phyloP scores from a whole-genome alignment of 1,139 yeast genomes.

The Blastobotrys arbuscula region DNA sequence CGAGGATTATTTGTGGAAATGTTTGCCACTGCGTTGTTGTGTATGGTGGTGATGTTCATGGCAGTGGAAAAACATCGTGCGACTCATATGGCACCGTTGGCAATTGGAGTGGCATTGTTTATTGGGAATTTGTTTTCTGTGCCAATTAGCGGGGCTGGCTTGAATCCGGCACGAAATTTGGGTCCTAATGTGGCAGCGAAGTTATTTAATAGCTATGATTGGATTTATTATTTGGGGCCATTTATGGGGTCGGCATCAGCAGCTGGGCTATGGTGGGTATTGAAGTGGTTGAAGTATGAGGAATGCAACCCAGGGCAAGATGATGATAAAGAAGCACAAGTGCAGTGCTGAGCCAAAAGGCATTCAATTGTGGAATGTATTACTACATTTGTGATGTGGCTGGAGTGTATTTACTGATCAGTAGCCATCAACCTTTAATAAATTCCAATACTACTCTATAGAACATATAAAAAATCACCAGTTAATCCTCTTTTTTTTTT shows the following conservation, averaged over 20 bases:
- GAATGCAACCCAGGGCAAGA: conserved; percentile 72
- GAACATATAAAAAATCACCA: no score
- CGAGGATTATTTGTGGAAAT: conserved; percentile 81
- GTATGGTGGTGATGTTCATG: conserved; percentile 71
- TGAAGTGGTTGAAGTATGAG: conserved; percentile 63
- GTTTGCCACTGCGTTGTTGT: conserved; percentile 68
- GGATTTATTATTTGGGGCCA: conserved; percentile 89
- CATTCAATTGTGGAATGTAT: no score
- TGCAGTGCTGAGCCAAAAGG: no score
- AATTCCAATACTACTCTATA: no score
- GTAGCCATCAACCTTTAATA: no score
- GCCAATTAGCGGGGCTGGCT: conserved; percentile 85
- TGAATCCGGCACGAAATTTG: conserved; percentile 84
- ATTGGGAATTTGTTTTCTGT: conserved; percentile 78
- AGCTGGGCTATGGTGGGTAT: conserved; percentile 57
- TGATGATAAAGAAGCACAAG: conserved; percentile 34
- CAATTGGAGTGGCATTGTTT: conserved; percentile 76
- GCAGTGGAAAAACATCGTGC: conserved; percentile 81
- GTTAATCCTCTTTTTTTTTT: no score
- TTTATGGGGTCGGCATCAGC: conserved; percentile 42
- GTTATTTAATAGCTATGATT: conserved; percentile 74
- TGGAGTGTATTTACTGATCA: no score
- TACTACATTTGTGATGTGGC: no score
- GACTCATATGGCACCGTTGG: conserved; percentile 76
- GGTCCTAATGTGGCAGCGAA: conserved; percentile 76